Evolutionary conservation across 1,284 basidiomycete genomes (phyloP), one percentile per base, ranked within the genome.

Genomic region (Apiotrichum brassicae): DNA sequence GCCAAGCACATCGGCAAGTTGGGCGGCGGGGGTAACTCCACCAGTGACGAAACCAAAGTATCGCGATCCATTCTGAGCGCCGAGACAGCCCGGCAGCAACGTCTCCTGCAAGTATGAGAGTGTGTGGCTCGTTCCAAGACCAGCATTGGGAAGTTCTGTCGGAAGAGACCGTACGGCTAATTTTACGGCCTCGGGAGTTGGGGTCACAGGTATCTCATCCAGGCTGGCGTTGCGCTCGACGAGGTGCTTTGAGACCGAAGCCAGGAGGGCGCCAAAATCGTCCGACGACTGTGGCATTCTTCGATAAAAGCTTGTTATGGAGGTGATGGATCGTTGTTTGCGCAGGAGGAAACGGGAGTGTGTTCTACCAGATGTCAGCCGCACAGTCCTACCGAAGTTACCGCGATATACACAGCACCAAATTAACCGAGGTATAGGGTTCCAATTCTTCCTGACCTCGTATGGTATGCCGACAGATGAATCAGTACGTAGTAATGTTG

Each of bases 41-140:
- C 76, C 76, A 3, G 71, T 75, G 4, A 79, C 75, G 50, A 79
- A 76, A 0, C 77, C 77, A 58, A 74, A 79, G 57, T 77, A 79
- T 22, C 76, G 63, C 4, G 69, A 70, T 0, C 74, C 75, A 26
- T 69, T 66, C 46, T 77, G 76, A 12, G 72, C 76, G 26, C 61
- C 60, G 1, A 72, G 58, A 3, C 75, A 61, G 1, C 73, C 75
- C 0, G 70, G 70, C 0, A 70, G 50, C 6, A 78, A 46, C 3
- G 57, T 51, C 3, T 64, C 41, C 23, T 70, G 18, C 36, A 75
- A 46, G 42, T 63, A 66, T 0, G 54, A 23, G 8, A 67, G 50
- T 1, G 73, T 62, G 6, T 42, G 43, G 2, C 57, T 36, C 5
- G 68, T 64, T 3, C 73, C 73, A 8, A 66, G 48, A 9, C 75